phyloP scores from a whole-genome alignment of 2,329 filamentous ascomycete genomes.

The Cordyceps tenuipes region DNA sequence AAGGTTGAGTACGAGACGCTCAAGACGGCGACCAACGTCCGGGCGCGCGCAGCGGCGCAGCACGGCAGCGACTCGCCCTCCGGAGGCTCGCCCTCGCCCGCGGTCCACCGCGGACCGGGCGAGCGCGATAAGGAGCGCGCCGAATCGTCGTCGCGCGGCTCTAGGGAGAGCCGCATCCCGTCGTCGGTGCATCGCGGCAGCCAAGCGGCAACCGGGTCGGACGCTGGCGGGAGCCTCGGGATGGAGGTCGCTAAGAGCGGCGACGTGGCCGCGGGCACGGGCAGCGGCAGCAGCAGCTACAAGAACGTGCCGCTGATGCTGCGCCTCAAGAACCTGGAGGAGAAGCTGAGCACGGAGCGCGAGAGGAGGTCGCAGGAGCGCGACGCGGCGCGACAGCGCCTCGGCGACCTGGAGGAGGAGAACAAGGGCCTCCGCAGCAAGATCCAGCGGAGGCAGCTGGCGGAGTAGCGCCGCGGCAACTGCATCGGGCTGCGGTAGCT shows the following conservation, averaged over 20 bases:
- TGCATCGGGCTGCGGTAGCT: neutral
- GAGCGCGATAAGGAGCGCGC: conserved; percentile 39
- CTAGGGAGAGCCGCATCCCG: conserved; percentile 21
- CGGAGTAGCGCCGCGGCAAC: conserved; percentile 4
- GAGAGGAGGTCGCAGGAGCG: conserved; percentile 81
- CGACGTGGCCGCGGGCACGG: conserved; percentile 6
- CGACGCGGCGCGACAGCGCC: conserved; percentile 68
- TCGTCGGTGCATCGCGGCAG: conserved; percentile 14
- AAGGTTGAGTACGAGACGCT: conserved; percentile 64
- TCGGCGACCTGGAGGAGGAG: conserved; percentile 68
- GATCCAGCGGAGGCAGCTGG: conserved; percentile 10
- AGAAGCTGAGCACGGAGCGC: conserved; percentile 79
- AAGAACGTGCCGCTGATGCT: conserved; percentile 75
- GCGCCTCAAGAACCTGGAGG: conserved; percentile 77
- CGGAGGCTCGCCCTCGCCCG: conserved; percentile 43
- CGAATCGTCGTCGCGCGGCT: conserved; percentile 11
- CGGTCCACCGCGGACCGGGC: conserved; percentile 41
- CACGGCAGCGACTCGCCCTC: conserved; percentile 26
- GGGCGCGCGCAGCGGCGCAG: conserved; percentile 34
- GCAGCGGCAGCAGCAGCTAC: conserved; percentile 16
- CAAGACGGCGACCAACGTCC: conserved; percentile 52
- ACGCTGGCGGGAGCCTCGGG: conserved; percentile 1
- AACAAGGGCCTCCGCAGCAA: conserved; percentile 58
- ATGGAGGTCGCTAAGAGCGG: conserved; percentile 15
- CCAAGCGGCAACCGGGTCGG: conserved; percentile 15